Evolutionary conservation across 371 early-diverging fungal species (phyloP), one percentile per base, ranked within the genome.

Genomic region (Saksenaea oblongispora): DNA sequence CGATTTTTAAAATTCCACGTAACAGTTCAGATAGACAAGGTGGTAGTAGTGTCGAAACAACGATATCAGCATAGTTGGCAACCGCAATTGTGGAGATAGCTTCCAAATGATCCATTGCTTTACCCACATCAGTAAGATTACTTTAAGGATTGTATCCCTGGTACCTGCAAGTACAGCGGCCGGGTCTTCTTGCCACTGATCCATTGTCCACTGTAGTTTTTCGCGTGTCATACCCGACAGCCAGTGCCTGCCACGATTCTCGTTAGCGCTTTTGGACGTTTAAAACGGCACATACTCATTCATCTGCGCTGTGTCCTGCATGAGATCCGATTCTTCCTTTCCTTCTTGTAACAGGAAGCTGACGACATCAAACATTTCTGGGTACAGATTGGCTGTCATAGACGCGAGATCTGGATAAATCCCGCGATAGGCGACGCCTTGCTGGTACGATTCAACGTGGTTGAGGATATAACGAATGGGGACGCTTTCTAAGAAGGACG

Each of bases 311-410:
- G 51, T 22, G 11, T 18, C 51, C 5, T 47, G 51, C 51, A 47
- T 47, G 22, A 47, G 51, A 47, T 22, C 22, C 18, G 51, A 47
- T 22, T 58, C 67, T 34, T 78, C 67, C 22, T 74, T 73, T 22
- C 79, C 80, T 70, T 83, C 80, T 27, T 73, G 67, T 0, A 72
- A 61, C 27, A 83, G 54, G 31, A 83, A 72, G 31, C 74, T 72
- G 7, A 64, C 66, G 24, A 84, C 72, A 53, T 84, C 82, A 61
- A 84, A 81, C n/a, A 82, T 59, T 51, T 84, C 82, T 8, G 84
- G 84, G 57, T 69, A 81, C 57, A 78, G 41, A 31, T 75, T 76
- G 41, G 82, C 82, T 4, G 78, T 69, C 8, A 79, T 59, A 8
- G 73, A 70, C 3, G 80, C 35, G 18, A 84, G 53, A 61, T 84